Evolutionary conservation across 306 rosid species (phyloP).

Genomic region (Abrus pulchellus): DNA sequence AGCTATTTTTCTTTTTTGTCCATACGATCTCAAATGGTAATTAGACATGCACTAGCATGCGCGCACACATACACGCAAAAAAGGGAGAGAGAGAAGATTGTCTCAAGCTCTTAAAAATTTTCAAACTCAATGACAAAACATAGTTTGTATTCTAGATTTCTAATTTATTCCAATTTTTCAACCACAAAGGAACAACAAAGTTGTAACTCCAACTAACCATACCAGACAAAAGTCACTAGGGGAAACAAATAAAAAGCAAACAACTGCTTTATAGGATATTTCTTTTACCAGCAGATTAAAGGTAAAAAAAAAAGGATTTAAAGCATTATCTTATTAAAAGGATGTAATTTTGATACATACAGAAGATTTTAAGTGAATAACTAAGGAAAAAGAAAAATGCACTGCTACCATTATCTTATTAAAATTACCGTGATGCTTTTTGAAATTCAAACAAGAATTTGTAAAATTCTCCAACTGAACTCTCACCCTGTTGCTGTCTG

Average conservation of each 20-base stretch:
- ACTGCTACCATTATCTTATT: neutral
- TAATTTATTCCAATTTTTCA: neutral
- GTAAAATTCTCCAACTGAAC: constrained; percentile 74
- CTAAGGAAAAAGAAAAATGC: neutral
- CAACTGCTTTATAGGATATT: neutral
- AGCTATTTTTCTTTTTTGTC: neutral
- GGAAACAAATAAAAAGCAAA: neutral
- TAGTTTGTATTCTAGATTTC: neutral
- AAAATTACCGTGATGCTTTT: constrained; percentile 80
- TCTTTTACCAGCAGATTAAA: neutral
- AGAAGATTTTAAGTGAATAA: constrained; percentile 20
- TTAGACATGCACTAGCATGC: neutral
- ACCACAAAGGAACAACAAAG: neutral
- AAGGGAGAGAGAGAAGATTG: neutral
- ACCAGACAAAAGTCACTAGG: neutral
- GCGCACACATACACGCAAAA: no score
- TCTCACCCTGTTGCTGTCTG: constrained; percentile 70
- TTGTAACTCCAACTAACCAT: neutral
- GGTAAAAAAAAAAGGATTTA: neutral
- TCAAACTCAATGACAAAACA: neutral
- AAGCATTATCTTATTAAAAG: neutral
- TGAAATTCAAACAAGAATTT: constrained; percentile 80
- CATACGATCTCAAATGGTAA: neutral
- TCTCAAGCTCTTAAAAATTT: constrained; percentile 3
- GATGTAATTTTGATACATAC: constrained; percentile 5